These are phyloP conservation scores for Cotoneaster glaucophyllus DNA, from an alignment of 306 rosid genomes.

Conservation along the genomic window DNA sequence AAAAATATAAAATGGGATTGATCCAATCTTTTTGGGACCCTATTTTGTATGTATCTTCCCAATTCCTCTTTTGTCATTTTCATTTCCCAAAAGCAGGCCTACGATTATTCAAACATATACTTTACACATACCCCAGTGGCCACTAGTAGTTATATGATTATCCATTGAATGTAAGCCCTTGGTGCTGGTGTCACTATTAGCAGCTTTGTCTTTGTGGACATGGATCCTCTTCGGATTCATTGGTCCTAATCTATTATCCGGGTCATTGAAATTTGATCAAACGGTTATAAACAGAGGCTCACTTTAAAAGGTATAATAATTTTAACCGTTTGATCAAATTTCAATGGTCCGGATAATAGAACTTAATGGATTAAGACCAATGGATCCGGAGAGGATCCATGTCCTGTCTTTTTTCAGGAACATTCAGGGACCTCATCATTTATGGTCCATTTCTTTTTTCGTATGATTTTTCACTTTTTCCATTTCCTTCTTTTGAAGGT, in stretches of 20 bases:
- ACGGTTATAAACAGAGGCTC: fast-evolving
- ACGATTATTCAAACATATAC: background rate
- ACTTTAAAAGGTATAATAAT: too few relatives aligned
- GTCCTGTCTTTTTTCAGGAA: background rate
- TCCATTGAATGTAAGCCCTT: background rate
- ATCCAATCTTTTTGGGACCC: too few relatives aligned
- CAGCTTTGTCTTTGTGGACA: background rate
- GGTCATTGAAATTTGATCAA: too few relatives aligned
- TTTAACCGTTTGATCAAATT: too few relatives aligned
- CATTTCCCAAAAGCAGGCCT: background rate
- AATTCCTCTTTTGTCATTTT: background rate
- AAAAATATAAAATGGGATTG: too few relatives aligned
- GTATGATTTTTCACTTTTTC: background rate
- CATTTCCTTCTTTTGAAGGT: background rate
- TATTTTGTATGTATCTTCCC: background rate
- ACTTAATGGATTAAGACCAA: too few relatives aligned
- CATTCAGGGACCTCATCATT: background rate
- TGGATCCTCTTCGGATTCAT: too few relatives aligned
- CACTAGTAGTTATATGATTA: background rate
- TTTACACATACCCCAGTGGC: background rate
- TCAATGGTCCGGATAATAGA: too few relatives aligned
- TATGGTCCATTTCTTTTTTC: background rate
- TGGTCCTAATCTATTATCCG: too few relatives aligned
- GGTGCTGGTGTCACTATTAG: background rate
- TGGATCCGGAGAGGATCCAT: too few relatives aligned